Evolutionary conservation across 345 rosid species (phyloP).

Genomic region (Camelina hispida): DNA sequence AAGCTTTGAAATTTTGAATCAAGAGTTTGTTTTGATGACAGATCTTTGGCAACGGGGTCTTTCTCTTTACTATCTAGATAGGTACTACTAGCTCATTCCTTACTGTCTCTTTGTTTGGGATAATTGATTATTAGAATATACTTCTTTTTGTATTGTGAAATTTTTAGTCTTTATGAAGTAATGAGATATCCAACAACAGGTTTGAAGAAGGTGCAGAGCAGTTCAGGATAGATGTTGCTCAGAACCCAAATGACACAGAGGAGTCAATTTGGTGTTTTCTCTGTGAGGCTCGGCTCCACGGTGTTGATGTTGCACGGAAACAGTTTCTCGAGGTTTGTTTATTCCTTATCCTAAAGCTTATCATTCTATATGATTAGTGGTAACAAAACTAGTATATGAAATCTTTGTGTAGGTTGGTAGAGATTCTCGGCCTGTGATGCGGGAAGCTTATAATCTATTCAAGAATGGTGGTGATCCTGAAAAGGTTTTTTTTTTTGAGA

Average conservation of each 20-base stretch:
- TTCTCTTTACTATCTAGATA: conserved; percentile 68
- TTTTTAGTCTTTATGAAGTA: background rate
- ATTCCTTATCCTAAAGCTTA: background rate
- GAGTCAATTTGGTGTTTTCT: conserved; percentile 96
- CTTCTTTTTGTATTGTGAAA: no score
- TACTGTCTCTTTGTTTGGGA: conserved; percentile 8
- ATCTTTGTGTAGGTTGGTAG: conserved; percentile 74
- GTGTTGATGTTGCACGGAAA: conserved; percentile 67
- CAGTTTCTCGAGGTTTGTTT: conserved; percentile 68
- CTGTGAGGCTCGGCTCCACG: conserved; percentile 74
- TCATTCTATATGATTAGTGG: background rate
- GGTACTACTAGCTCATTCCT: conserved; percentile 48
- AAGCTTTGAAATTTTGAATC: background rate
- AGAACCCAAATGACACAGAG: conserved; percentile 91
- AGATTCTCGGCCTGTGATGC: conserved; percentile 86
- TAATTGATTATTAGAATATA: background rate
- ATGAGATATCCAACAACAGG: conserved; percentile 47
- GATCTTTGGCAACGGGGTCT: conserved; percentile 82
- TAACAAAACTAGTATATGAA: background rate
- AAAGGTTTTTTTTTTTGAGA: conserved; percentile 50
- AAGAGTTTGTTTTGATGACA: conserved; percentile 2
- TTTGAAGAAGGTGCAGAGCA: conserved; percentile 92
- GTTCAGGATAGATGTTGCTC: conserved; percentile 88
- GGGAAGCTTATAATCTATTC: conserved; percentile 77
- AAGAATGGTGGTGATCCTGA: conserved; percentile 89